These are phyloP conservation scores for Neonectria punicea DNA, from an alignment of 2,329 filamentous ascomycete species.

Conservation along the genomic window DNA sequence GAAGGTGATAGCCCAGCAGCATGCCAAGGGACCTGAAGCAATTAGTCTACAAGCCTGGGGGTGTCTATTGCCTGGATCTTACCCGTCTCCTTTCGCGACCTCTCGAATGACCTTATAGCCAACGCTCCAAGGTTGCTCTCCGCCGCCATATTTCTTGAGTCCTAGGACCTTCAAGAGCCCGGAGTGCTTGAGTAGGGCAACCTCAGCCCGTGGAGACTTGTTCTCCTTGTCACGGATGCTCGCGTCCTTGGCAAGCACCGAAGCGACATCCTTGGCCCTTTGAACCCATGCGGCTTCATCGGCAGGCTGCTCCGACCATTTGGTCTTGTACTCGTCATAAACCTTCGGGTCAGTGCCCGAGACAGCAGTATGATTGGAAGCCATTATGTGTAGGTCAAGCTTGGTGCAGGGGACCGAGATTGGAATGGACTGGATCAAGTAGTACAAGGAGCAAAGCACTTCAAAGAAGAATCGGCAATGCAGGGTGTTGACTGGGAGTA, in stretches of 20 bases:
- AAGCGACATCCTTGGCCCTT: constrained; percentile 52
- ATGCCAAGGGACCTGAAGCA: constrained; percentile 66
- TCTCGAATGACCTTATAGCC: constrained; percentile 70
- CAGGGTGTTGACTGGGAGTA: neutral
- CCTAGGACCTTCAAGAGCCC: constrained; percentile 54
- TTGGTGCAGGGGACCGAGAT: no score
- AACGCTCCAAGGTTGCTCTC: constrained; percentile 57
- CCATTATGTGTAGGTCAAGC: neutral
- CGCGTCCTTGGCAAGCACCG: constrained; percentile 49
- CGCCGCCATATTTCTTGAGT: constrained; percentile 55
- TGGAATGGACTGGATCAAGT: no score
- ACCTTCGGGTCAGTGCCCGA: constrained; percentile 49
- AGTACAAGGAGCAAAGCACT: neutral
- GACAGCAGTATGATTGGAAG: neutral
- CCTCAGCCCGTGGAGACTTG: constrained; percentile 53
- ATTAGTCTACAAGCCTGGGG: fast-evolving
- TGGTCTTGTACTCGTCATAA: constrained; percentile 49
- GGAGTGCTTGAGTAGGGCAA: constrained; percentile 54
- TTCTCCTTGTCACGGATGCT: constrained; percentile 50
- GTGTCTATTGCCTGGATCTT: neutral
- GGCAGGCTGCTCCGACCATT: constrained; percentile 48
- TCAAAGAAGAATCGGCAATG: neutral
- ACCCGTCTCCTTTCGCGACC: constrained; percentile 72
- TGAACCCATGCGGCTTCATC: constrained; percentile 48
- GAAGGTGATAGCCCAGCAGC: constrained; percentile 72